phyloP scores from a whole-genome alignment of 306 rosid species.

The Quercus agrifolia region DNA sequence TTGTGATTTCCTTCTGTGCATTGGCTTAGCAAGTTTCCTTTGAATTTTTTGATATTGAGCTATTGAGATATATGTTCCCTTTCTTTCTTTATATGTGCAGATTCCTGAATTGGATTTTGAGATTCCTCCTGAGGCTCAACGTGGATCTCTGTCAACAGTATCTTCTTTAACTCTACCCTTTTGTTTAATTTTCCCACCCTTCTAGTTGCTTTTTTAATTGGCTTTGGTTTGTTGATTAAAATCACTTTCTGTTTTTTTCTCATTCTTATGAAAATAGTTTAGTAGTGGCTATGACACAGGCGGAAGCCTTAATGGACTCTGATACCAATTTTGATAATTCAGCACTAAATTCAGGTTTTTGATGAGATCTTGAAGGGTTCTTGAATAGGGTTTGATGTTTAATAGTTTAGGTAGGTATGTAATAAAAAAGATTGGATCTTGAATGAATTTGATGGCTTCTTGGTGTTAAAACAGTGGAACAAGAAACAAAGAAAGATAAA shows the following conservation, averaged over 20 bases:
- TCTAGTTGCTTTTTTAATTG: background rate
- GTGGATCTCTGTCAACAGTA: slow-evolving; percentile 92
- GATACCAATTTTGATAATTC: no score
- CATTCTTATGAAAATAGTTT: background rate
- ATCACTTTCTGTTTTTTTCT: background rate
- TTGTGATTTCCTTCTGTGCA: background rate
- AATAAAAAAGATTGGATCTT: no score
- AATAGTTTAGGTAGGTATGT: no score
- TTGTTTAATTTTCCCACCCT: background rate
- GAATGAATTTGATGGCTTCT: no score
- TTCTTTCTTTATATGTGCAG: slow-evolving; percentile 42
- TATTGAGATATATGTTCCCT: slow-evolving; percentile 15
- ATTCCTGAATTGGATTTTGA: slow-evolving; percentile 92
- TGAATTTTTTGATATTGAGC: background rate
- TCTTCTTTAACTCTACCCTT: slow-evolving; percentile 16
- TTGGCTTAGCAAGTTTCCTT: background rate
- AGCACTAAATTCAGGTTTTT: no score
- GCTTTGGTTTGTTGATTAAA: background rate
- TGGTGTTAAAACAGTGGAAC: no score
- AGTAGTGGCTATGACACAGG: background rate
- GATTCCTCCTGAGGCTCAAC: slow-evolving; percentile 94
- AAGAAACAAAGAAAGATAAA: no score
- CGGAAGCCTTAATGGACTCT: no score
- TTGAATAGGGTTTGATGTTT: no score
- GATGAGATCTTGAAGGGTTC: no score